Conservation (phyloP, 2,329 filamentous ascomycete genomes). For the Sphaceloma murrayae region DNA sequence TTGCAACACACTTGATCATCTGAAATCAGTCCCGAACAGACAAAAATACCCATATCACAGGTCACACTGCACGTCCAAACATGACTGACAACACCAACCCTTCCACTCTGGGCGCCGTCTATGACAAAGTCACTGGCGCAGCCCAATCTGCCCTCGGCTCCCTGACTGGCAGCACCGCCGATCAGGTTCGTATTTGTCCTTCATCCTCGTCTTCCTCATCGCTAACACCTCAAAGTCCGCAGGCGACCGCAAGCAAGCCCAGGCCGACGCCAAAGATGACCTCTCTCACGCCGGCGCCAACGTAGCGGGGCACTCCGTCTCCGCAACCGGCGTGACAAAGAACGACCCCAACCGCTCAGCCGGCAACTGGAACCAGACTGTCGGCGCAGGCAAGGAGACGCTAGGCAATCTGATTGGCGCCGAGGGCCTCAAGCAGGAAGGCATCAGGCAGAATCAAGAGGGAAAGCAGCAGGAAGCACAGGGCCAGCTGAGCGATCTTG, state of each 20-base stretch:
- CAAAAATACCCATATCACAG: neutral
- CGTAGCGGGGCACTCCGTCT: slow-evolving; percentile 61
- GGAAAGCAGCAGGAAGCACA: slow-evolving; percentile 75
- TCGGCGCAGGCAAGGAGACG: slow-evolving; percentile 77
- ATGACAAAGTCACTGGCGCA: slow-evolving; percentile 56
- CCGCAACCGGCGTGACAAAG: slow-evolving; percentile 58
- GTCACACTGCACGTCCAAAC: slow-evolving; percentile 21
- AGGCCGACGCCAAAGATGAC: slow-evolving; percentile 58
- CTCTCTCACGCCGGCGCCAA: slow-evolving; percentile 67
- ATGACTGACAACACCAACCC: slow-evolving; percentile 48
- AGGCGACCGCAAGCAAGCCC: slow-evolving; percentile 53
- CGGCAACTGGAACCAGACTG: slow-evolving; percentile 78
- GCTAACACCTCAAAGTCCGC: slow-evolving; percentile 38
- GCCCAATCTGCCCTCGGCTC: slow-evolving; percentile 63
- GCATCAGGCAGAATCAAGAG: slow-evolving; percentile 66
- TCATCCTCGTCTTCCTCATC: slow-evolving; percentile 15
- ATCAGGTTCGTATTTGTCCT: slow-evolving; percentile 43
- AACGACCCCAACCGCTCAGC: slow-evolving; percentile 63
- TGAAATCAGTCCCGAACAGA: neutral
- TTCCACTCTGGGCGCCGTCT: slow-evolving; percentile 70
- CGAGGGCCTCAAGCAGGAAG: slow-evolving; percentile 63
- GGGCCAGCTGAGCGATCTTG: slow-evolving; percentile 68
- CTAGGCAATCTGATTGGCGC: slow-evolving; percentile 66
- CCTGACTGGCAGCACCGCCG: slow-evolving; percentile 60
- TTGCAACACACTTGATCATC: too few species aligned